phyloP scores from a whole-genome alignment of 805 yeast genomes.

The Lipomyces anomalus region DNA sequence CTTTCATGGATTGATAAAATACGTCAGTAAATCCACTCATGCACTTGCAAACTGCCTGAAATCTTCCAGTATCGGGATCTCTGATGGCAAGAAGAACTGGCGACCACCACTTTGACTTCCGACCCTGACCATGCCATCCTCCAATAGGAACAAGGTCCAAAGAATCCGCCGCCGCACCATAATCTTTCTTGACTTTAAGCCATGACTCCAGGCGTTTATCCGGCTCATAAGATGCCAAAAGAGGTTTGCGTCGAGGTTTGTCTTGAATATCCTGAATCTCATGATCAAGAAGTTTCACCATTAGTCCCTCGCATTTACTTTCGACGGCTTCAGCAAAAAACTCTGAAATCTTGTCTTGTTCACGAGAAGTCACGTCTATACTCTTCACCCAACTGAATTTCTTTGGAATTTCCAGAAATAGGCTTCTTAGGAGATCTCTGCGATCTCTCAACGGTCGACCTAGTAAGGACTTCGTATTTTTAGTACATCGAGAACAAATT shows the following conservation, averaged over 20 bases:
- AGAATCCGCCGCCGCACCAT: conserved; percentile 24
- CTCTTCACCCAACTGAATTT: conserved; percentile 19
- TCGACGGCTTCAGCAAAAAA: conserved; percentile 18
- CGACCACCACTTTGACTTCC: conserved; percentile 27
- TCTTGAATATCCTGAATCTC: too few relatives aligned
- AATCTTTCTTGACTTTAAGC: conserved; percentile 29
- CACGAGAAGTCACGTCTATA: conserved; percentile 17
- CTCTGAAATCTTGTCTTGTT: conserved; percentile 13
- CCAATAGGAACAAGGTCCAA: conserved; percentile 28
- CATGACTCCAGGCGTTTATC: conserved; percentile 27
- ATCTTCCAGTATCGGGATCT: conserved; percentile 23
- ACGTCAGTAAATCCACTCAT: conserved; percentile 27
- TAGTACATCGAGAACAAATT: not conserved
- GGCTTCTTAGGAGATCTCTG: conserved; percentile 15
- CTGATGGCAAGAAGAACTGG: conserved; percentile 27
- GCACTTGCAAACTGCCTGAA: conserved; percentile 28
- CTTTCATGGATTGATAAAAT: conserved; percentile 21
- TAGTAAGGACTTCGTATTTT: conserved; percentile 6
- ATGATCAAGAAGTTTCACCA: conserved; percentile 27
- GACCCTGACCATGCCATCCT: conserved; percentile 28
- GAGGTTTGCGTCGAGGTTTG: conserved; percentile 2
- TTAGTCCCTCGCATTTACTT: conserved; percentile 26
- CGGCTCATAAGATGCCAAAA: conserved; percentile 26
- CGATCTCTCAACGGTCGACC: conserved; percentile 17
- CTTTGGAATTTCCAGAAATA: conserved; percentile 6